Evolutionary conservation across 176 grass and related monocot species (phyloP).

Genomic region (Musa beccarii): DNA sequence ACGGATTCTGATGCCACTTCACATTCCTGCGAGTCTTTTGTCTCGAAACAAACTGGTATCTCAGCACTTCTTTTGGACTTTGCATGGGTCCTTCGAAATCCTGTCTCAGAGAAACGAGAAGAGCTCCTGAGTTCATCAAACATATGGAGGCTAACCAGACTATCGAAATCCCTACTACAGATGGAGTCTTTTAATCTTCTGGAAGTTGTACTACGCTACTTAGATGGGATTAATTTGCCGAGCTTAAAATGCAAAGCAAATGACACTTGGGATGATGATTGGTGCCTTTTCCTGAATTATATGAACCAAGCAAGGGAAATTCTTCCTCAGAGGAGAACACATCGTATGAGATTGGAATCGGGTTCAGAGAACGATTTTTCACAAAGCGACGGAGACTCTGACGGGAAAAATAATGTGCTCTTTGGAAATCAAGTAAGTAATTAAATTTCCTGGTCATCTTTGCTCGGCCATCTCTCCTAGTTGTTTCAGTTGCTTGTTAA

Average conservation of each 20-base stretch:
- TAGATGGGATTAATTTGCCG: slow-evolving; percentile 39
- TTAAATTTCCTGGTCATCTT: no score
- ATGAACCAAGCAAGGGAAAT: slow-evolving; percentile 36
- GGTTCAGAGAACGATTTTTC: slow-evolving; percentile 23
- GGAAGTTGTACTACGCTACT: slow-evolving; percentile 52
- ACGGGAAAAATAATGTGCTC: neutral
- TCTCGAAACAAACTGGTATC: slow-evolving; percentile 38
- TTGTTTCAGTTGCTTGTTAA: no score
- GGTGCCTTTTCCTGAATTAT: slow-evolving; percentile 47
- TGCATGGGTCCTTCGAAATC: slow-evolving; percentile 71
- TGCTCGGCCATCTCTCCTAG: no score
- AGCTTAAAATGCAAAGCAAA: slow-evolving; percentile 34
- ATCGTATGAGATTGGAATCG: slow-evolving; percentile 13
- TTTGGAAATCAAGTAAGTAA: slow-evolving; percentile 46
- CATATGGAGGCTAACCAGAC: slow-evolving; percentile 47
- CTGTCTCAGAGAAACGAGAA: slow-evolving; percentile 32
- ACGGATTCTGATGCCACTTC: neutral
- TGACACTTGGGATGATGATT: slow-evolving; percentile 33
- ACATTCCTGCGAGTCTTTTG: slow-evolving; percentile 4
- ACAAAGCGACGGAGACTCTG: slow-evolving; percentile 8
- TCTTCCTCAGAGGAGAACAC: slow-evolving; percentile 27
- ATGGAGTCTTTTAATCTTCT: slow-evolving; percentile 54
- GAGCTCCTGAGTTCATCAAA: slow-evolving; percentile 43
- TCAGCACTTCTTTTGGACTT: slow-evolving; percentile 67
- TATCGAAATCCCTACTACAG: slow-evolving; percentile 55